These are phyloP conservation scores for Talaromyces amestolkiae DNA, from an alignment of 2,329 filamentous ascomycete genomes.

Conservation along the genomic window DNA sequence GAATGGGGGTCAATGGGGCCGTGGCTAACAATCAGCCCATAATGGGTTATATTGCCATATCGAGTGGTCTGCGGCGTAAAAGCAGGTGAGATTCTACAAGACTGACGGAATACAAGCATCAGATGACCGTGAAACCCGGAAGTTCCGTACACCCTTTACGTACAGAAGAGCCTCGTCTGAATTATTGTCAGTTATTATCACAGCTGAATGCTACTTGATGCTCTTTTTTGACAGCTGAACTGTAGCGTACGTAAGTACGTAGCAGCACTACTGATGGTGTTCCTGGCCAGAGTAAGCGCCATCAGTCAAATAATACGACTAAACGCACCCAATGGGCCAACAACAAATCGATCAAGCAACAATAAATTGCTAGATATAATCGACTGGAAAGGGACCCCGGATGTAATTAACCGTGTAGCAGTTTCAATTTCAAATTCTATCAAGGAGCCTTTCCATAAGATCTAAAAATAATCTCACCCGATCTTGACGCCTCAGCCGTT, in stretches of 20 bases:
- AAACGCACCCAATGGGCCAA: not conserved
- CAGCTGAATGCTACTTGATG: not conserved
- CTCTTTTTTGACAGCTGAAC: not conserved
- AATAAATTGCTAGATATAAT: not conserved
- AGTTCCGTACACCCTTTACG: not conserved
- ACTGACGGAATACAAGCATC: not conserved
- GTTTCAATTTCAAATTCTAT: not conserved
- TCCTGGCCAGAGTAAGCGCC: not conserved
- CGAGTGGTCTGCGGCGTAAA: not conserved
- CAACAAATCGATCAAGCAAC: not conserved
- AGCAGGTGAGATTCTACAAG: not conserved
- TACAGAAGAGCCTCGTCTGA: not conserved
- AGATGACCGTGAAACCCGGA: not conserved
- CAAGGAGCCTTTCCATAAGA: not conserved
- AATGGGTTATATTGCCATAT: not conserved
- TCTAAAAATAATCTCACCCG: slow-evolving; percentile 1
- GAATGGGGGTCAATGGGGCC: not conserved
- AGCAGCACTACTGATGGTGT: not conserved
- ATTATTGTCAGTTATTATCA: not conserved
- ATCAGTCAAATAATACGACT: not conserved
- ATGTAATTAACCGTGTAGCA: not conserved
- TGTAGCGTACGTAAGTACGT: not conserved
- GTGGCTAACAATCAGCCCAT: not conserved
- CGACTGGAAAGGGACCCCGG: not conserved
- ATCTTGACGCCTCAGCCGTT: not conserved